Conservation (phyloP, 1,139 yeast genomes). For the Protomyces inundatus region DNA sequence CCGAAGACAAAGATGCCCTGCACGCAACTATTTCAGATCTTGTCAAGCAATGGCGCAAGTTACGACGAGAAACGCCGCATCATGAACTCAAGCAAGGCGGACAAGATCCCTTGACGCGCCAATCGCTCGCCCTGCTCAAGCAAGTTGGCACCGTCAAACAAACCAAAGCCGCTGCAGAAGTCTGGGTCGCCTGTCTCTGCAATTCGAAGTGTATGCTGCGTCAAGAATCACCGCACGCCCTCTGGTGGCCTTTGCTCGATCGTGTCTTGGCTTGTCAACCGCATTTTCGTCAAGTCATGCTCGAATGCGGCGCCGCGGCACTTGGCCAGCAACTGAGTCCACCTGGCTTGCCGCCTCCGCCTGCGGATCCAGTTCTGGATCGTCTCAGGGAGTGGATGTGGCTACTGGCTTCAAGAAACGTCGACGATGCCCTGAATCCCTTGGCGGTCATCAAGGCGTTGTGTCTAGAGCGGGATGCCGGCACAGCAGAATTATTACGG, state of each 20-base stretch:
- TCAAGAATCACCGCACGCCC: not conserved
- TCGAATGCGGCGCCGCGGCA: not conserved
- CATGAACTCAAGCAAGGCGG: conserved; percentile 6
- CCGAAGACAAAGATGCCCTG: not conserved
- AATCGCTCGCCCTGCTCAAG: conserved; percentile 7
- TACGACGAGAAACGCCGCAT: conserved; percentile 3
- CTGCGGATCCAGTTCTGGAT: not conserved
- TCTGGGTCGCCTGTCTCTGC: not conserved
- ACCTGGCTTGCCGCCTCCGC: not conserved
- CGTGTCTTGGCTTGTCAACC: not conserved
- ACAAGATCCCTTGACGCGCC: not conserved
- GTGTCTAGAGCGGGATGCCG: not conserved
- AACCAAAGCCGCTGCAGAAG: not conserved
- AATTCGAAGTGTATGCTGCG: conserved; percentile 16
- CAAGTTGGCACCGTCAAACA: not conserved
- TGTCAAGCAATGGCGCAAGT: conserved; percentile 11
- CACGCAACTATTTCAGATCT: not conserved
- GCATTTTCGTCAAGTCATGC: not conserved
- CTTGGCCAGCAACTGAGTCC: not conserved
- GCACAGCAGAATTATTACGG: conserved; percentile 1
- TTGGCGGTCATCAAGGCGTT: not conserved
- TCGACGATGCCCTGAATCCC: not conserved
- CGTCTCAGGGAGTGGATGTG: conserved; percentile 6
- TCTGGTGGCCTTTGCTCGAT: conserved; percentile 18
- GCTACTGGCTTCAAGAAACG: not conserved